These are phyloP conservation scores for Marasmius fiardii DNA, from an alignment of 1,284 basidiomycete species.

Conservation along the genomic window DNA sequence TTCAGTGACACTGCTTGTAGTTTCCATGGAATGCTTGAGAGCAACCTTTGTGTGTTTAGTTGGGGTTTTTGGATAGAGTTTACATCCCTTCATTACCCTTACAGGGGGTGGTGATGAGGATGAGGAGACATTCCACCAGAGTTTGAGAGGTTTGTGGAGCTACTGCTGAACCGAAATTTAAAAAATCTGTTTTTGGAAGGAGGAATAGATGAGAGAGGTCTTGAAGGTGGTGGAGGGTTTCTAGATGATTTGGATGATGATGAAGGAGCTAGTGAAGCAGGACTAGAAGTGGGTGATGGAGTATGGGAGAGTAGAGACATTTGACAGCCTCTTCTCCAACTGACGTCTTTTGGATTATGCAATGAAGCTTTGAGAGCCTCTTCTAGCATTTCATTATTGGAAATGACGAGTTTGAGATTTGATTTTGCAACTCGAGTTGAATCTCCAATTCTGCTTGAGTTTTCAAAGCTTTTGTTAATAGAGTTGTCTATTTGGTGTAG, in stretches of 20 bases:
- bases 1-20: too few species aligned
- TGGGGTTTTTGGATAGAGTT: too few species aligned
- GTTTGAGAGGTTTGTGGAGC: too few species aligned
- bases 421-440: slow-evolving; percentile 81
- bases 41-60: too few species aligned
- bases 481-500: slow-evolving; percentile 35
- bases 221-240: background rate
- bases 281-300: background rate
- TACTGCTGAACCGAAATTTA: slow-evolving; percentile 58
- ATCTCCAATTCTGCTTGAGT: slow-evolving; percentile 59
- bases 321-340: slow-evolving; percentile 57
- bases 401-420: slow-evolving; percentile 81
- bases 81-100: too few species aligned
- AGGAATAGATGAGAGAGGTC: slow-evolving; percentile 19
- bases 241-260: background rate
- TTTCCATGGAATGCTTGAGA: too few species aligned
- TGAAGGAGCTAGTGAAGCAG: background rate
- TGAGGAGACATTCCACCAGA: slow-evolving; percentile 5
- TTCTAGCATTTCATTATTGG: slow-evolving; percentile 93
- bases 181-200: slow-evolving; percentile 44
- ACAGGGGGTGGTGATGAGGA: background rate
- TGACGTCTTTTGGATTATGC: slow-evolving; percentile 56
- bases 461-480: slow-evolving; percentile 49
- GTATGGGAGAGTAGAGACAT: background rate
- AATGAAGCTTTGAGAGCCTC: slow-evolving; percentile 70